phyloP scores from a whole-genome alignment of 306 rosid species.

The Quercus aquifolioides region DNA sequence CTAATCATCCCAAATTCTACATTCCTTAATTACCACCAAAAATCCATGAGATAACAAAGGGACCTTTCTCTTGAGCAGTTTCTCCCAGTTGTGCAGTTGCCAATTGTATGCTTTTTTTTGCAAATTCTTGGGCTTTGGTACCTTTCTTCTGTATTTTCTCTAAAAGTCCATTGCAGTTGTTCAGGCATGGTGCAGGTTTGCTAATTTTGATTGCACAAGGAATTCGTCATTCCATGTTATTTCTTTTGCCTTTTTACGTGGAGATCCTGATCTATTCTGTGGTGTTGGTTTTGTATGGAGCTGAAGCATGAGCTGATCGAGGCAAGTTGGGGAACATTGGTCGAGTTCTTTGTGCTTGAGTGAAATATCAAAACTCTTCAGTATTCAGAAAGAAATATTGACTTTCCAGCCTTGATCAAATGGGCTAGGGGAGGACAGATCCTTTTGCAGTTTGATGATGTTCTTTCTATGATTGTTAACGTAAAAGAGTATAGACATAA shows the following conservation, averaged over 20 bases:
- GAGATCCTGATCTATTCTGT: constrained; percentile 4
- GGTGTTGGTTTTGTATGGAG: not conserved
- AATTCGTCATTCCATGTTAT: constrained; percentile 15
- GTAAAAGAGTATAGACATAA: not conserved
- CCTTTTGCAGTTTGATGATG: not conserved
- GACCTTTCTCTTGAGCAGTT: constrained; percentile 19
- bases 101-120: not conserved
- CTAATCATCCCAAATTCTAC: constrained; percentile 26
- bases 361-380: not conserved
- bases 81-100: constrained; percentile 5
- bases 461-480: not conserved
- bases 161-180: not conserved
- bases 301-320: not conserved
- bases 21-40: constrained; percentile 21
- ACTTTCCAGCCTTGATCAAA: too few relatives aligned
- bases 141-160: constrained; percentile 17
- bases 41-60: constrained; percentile 23
- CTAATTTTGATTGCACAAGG: constrained; percentile 22
- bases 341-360: not conserved
- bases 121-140: constrained; percentile 19
- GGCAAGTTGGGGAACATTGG: constrained; percentile 2
- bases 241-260: constrained; percentile 16
- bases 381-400: not conserved
- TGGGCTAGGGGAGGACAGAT: not conserved
- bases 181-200: constrained; percentile 30